phyloP scores from a whole-genome alignment of 768 basidiomycete species.

The Xerocomellus dryophilus region DNA sequence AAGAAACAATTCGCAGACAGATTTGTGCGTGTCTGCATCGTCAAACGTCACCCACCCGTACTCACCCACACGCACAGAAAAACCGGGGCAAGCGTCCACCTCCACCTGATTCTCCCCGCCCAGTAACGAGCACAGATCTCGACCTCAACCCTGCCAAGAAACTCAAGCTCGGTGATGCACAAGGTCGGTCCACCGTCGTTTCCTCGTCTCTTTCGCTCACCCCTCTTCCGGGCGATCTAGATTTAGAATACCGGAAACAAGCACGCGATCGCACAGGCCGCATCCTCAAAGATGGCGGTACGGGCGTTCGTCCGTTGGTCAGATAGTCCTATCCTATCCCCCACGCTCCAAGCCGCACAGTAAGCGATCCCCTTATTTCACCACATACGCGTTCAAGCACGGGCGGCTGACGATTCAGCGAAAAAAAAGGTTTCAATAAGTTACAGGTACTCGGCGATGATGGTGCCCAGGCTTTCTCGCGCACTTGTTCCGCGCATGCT shows the following conservation, averaged over 20 bases:
- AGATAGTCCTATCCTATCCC: conserved; percentile 30
- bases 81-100: conserved; percentile 53
- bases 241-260: conserved; percentile 38
- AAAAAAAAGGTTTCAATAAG: conserved; percentile 1
- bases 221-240: background rate
- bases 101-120: conserved; percentile 38
- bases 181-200: conserved; percentile 30
- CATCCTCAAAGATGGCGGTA: conserved; percentile 44
- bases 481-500: background rate
- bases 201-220: background rate
- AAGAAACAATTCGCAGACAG: conserved; percentile 59
- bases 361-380: conserved; percentile 13
- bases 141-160: conserved; percentile 38
- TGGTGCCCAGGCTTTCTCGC: background rate
- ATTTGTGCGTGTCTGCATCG: conserved; percentile 50
- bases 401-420: conserved; percentile 9
- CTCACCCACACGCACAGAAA: conserved; percentile 40
- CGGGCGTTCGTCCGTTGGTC: conserved; percentile 38
- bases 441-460: background rate
- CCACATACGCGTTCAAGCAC: background rate
- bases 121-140: conserved; percentile 35
- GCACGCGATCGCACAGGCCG: conserved; percentile 35
- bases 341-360: background rate
- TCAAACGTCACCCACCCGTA: background rate
- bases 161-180: conserved; percentile 29